Conservation (phyloP, 148 eudicot species). For the Camellia sinensis region DNA sequence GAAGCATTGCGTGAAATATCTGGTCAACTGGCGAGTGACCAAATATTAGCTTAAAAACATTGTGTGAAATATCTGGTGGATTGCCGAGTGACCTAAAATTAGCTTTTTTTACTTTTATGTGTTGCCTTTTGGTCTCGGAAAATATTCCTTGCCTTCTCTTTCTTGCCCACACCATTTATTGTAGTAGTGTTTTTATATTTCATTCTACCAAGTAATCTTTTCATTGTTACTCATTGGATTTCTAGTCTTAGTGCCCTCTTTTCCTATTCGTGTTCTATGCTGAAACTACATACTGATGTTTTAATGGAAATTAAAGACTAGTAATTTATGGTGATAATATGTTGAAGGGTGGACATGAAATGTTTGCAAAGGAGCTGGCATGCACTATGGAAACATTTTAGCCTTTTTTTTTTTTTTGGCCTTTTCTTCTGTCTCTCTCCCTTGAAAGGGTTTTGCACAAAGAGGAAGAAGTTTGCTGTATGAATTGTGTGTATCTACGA, state of each 20-base stretch:
- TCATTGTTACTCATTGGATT: not conserved
- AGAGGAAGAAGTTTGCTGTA: not conserved
- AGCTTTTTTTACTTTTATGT: not conserved
- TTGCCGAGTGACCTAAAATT: constrained; percentile 45
- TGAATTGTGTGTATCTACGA: not conserved
- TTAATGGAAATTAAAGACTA: not conserved
- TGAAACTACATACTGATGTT: not conserved
- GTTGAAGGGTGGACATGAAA: not conserved
- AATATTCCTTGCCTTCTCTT: constrained; percentile 3
- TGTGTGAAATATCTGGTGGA: constrained; percentile 99
- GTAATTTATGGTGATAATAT: not conserved
- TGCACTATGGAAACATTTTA: not conserved
- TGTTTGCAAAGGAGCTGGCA: constrained; percentile 10
- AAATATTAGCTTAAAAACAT: constrained; percentile 38
- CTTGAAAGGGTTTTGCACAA: not conserved
- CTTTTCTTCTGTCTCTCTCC: not conserved
- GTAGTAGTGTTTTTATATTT: not conserved
- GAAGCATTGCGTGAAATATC: constrained; percentile 99
- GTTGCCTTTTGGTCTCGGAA: constrained; percentile 3
- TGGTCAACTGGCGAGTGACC: constrained; percentile 76
- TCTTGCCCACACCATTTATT: constrained; percentile 6
- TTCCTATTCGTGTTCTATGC: not conserved
- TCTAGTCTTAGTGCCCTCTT: not conserved
- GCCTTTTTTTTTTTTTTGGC: not conserved
- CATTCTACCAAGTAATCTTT: not conserved